These are phyloP conservation scores for Populus deltoides DNA, from an alignment of 345 rosid species.

Conservation along the genomic window DNA sequence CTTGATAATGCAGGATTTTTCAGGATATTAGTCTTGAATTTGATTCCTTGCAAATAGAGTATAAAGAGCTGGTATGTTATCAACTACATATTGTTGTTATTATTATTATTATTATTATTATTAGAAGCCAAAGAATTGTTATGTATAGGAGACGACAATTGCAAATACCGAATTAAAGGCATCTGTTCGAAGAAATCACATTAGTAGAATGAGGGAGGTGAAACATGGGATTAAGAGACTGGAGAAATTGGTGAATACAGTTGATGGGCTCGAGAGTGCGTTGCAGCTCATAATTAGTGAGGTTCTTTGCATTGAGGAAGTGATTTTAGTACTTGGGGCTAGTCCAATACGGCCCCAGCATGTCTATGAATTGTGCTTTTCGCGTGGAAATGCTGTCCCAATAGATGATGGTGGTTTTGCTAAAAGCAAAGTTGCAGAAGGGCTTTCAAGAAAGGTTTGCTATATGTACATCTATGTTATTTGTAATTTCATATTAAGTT, in stretches of 20 bases:
- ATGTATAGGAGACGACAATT: slow-evolving; percentile 48
- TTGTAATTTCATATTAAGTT: neutral
- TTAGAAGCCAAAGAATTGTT: slow-evolving; percentile 30
- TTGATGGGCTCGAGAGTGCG: slow-evolving; percentile 49
- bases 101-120: neutral
- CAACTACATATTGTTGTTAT: neutral
- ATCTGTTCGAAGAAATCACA: slow-evolving; percentile 43
- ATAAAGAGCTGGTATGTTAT: slow-evolving; percentile 63
- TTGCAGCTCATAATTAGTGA: slow-evolving; percentile 47
- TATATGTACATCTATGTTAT: neutral
- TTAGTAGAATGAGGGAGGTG: slow-evolving; percentile 62
- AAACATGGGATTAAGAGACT: slow-evolving; percentile 57
- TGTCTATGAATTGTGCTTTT: slow-evolving; percentile 59
- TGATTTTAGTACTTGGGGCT: slow-evolving; percentile 64
- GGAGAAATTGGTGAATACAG: slow-evolving; percentile 61
- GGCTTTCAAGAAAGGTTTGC: slow-evolving; percentile 77
- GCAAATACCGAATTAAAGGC: slow-evolving; percentile 45
- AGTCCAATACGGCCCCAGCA: slow-evolving; percentile 72
- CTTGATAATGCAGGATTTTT: slow-evolving; percentile 47
- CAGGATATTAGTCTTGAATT: slow-evolving; percentile 70
- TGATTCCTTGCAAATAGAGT: slow-evolving; percentile 45
- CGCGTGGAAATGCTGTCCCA: slow-evolving; percentile 28
- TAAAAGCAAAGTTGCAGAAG: slow-evolving; percentile 60
- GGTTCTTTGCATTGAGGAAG: slow-evolving; percentile 42
- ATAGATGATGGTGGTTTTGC: slow-evolving; percentile 42